Conservation (phyloP, 2,329 filamentous ascomycete species). For the Colletotrichum sp. region DNA sequence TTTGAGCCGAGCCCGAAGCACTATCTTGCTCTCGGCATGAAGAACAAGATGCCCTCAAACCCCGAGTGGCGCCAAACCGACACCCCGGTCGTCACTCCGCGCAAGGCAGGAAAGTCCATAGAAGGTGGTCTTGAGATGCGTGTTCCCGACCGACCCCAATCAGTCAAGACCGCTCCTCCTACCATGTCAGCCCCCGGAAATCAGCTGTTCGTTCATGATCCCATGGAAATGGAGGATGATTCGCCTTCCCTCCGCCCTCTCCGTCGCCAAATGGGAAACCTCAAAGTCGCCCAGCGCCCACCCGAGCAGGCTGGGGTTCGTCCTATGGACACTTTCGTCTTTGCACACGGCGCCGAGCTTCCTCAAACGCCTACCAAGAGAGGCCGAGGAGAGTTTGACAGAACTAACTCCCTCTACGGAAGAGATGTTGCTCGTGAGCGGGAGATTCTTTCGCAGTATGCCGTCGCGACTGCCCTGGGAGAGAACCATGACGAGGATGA, state of each 20-base stretch:
- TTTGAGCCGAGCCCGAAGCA: conserved; percentile 4
- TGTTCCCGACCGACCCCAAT: not conserved
- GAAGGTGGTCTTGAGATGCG: not conserved
- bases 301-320: not conserved
- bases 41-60: not conserved
- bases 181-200: not conserved
- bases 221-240: not conserved
- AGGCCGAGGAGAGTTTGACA: conserved; percentile 5
- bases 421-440: conserved; percentile 12
- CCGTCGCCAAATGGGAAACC: conserved; percentile 1
- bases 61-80: not conserved
- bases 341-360: not conserved
- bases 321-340: not conserved
- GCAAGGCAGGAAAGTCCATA: not conserved
- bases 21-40: not conserved
- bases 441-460: conserved; percentile 4
- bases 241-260: not conserved
- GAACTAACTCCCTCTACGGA: conserved; percentile 12
- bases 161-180: not conserved
- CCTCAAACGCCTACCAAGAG: conserved; percentile 10
- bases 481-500: not conserved
- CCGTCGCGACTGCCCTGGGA: not conserved
- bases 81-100: not conserved
- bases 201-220: not conserved
- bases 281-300: not conserved